Conservation (phyloP, 2,329 filamentous ascomycete genomes). For the Colletotrichum endophyticum region DNA sequence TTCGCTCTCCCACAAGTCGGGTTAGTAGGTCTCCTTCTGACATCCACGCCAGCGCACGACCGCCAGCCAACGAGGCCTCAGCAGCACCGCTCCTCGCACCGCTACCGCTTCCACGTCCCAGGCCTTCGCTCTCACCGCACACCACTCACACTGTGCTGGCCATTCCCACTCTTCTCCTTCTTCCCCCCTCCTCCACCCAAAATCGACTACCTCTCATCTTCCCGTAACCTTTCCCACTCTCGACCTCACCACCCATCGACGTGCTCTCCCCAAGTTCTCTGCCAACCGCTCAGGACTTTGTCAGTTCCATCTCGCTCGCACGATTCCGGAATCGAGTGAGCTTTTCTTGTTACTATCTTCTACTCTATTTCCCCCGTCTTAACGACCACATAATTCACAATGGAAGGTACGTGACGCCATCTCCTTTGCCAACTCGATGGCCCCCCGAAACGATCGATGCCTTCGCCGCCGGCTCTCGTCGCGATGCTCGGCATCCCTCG, state of each 20-base stretch:
- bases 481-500: constrained; percentile 7
- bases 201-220: constrained; percentile 21
- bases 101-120: not conserved
- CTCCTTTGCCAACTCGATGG: not conserved
- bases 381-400: constrained; percentile 25
- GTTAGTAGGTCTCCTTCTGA: constrained; percentile 20
- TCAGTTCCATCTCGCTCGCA: constrained; percentile 19
- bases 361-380: constrained; percentile 13
- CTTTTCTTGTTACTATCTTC: constrained; percentile 9
- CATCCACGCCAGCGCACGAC: constrained; percentile 15
- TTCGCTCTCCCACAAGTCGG: constrained; percentile 21
- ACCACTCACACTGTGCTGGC: constrained; percentile 14
- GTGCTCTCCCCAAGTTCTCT: constrained; percentile 21
- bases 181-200: constrained; percentile 25
- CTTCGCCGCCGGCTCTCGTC: not conserved
- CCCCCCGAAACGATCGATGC: not conserved
- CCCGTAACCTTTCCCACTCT: constrained; percentile 24
- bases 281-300: constrained; percentile 22
- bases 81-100: constrained; percentile 1
- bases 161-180: constrained; percentile 23
- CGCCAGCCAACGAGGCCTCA: constrained; percentile 1
- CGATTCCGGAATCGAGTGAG: constrained; percentile 24
- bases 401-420: constrained; percentile 25
- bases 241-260: constrained; percentile 24
- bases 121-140: constrained; percentile 10